A percentile compares a stretch with the other conserved stretches of the same genome.
Evolutionary conservation across 169 alveolate species (phyloP).

Genomic region (Plasmodium cynomolgi): DNA sequence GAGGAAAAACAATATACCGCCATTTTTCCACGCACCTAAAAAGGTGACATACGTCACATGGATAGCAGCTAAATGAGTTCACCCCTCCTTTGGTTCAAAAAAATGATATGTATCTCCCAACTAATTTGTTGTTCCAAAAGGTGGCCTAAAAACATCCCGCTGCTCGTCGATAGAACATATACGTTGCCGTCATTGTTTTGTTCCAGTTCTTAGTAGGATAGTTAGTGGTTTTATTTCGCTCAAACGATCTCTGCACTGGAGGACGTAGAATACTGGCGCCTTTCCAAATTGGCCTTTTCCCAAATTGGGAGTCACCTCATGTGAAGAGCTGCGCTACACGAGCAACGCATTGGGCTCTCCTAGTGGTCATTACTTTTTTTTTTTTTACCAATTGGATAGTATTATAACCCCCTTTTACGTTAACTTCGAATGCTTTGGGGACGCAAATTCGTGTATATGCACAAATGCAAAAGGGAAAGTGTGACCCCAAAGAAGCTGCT

Average conservation of each 20-base stretch:
- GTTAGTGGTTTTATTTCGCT: neutral
- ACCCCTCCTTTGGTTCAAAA: neutral
- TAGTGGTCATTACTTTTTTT: neutral
- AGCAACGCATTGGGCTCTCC: neutral
- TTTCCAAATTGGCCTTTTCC: neutral
- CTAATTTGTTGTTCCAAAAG: neutral
- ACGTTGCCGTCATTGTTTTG: neutral
- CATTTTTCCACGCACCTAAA: slow-evolving; percentile 2
- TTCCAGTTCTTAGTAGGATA: neutral
- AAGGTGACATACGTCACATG: neutral
- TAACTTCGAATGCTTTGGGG: neutral
- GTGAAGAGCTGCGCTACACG: neutral
- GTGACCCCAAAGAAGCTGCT: neutral
- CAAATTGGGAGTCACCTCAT: neutral
- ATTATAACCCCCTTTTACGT: neutral
- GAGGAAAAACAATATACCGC: neutral
- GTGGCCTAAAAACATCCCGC: neutral
- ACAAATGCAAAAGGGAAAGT: neutral
- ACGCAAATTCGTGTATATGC: neutral
- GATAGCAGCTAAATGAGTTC: neutral
- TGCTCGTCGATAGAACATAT: neutral
- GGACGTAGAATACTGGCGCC: neutral
- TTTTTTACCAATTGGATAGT: neutral
- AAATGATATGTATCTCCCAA: neutral
- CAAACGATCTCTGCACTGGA: neutral